Conservation (phyloP, 1,139 yeast species). For the Torulaspora pretoriensis region DNA sequence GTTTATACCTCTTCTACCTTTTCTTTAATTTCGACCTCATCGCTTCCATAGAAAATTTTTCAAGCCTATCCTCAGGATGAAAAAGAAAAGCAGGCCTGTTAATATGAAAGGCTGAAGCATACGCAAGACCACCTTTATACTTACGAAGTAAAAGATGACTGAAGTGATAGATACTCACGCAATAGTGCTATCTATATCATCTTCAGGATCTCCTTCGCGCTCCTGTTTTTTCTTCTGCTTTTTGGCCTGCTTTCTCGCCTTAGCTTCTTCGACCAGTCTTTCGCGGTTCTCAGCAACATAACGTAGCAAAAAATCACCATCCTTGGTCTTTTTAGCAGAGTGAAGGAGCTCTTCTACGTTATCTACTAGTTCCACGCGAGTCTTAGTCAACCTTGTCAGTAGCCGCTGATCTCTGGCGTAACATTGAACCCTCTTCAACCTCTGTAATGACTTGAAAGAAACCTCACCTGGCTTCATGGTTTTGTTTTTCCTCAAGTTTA, state of each 20-base stretch:
- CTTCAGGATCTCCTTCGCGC: constrained; percentile 7
- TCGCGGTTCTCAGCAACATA: constrained; percentile 22
- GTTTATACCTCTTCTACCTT: neutral
- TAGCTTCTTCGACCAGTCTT: constrained; percentile 26
- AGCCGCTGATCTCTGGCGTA: constrained; percentile 59
- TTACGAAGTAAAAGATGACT: neutral
- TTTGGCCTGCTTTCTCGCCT: constrained; percentile 19
- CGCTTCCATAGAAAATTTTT: constrained; percentile 17
- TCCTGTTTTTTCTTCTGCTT: constrained; percentile 19
- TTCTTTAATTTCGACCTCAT: constrained; percentile 15
- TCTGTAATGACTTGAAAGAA: constrained; percentile 56
- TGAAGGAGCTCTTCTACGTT: constrained; percentile 34
- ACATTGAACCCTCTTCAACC: constrained; percentile 53
- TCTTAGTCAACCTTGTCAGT: constrained; percentile 62
- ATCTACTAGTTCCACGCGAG: constrained; percentile 56
- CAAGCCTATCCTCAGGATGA: constrained; percentile 4
- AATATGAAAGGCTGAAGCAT: neutral
- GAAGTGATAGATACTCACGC: neutral
- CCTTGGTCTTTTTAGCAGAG: constrained; percentile 32
- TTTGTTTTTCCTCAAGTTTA: constrained; percentile 64
- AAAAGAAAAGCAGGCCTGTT: constrained; percentile 4
- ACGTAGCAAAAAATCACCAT: constrained; percentile 24
- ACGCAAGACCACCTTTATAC: too few species aligned
- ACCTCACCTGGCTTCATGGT: constrained; percentile 85
- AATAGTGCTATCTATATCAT: neutral